Evolutionary conservation across 257 asterid species (phyloP).

Genomic region (Petunia secreta): DNA sequence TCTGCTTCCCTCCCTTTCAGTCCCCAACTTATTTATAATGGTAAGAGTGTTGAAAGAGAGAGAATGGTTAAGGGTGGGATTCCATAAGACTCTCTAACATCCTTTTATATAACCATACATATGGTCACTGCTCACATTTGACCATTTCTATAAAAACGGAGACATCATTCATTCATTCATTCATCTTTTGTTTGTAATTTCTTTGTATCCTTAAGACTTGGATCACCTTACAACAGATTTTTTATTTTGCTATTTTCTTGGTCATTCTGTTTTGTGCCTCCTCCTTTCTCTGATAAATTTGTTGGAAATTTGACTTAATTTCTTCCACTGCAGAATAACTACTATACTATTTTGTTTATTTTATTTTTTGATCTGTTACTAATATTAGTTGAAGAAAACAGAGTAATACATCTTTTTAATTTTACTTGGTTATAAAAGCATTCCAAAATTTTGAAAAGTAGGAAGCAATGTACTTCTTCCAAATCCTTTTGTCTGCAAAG

Average conservation of each 20-base stretch:
- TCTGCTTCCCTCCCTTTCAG: neutral
- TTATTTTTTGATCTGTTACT: neutral
- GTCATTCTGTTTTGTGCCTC: neutral
- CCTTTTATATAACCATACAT: neutral
- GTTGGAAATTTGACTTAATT: constrained; percentile 6
- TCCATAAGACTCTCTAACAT: neutral
- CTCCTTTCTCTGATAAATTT: neutral
- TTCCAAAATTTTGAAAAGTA: too few species aligned
- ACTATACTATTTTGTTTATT: neutral
- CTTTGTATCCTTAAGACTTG: neutral
- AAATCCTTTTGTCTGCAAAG: too few species aligned
- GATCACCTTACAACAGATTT: neutral
- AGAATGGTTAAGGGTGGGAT: neutral
- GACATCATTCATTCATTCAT: neutral
- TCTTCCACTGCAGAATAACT: neutral
- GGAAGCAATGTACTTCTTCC: too few species aligned
- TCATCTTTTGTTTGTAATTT: neutral
- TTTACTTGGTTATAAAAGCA: too few species aligned
- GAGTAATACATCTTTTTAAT: neutral
- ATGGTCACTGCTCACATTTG: neutral
- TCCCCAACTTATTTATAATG: neutral
- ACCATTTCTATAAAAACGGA: constrained; percentile 1
- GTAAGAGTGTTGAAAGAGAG: neutral
- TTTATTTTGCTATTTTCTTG: neutral
- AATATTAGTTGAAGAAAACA: neutral